Evolutionary conservation across 768 basidiomycete genomes (phyloP), one percentile per base, ranked within the genome.

Genomic region (Pleurotus tuber-regium): DNA sequence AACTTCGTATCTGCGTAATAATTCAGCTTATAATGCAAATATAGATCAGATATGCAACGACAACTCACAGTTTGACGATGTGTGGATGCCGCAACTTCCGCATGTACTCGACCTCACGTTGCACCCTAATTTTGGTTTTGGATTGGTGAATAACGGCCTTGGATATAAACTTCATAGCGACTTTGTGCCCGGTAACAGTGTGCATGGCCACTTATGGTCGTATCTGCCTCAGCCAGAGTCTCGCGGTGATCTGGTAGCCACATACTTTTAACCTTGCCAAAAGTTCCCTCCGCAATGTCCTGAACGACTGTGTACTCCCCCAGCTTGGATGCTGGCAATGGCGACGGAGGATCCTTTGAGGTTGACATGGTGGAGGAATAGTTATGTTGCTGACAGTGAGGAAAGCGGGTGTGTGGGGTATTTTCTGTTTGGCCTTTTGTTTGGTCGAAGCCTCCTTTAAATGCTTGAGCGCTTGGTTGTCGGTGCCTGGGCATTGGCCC

Each of bases 241-340:
- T 21, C 16, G 30, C 23, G 25, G 35, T 29, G 19, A 33, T 23
- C 9, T 2, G n/a, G 31, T 33, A 38, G 16, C 38, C 10, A 83
- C 92, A 68, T 69, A 97, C 96, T 91, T 79, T 98, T 98, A 66
- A 99, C 97, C 72, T 97, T 98, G 50, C 96, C 97, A 73, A 98
- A 99, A 9, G 92, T 96, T 2, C 97, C 97, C 57, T 95, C 93
- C 16, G 95, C 96, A 53, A 98, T 88, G 57, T 95, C 93, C 52
- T 82, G 70, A 50, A 87, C 80, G 52, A 98, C 83, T 35, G 82
- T 88, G 70, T 98, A 98, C 73, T 95, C 89, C 39, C 96, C 94
- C 26, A 97, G 83, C 72, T 86, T 87, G 12, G 85, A 82, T 8
- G 86, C 74, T 10, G 87, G 72, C 60, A 74, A 81, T 29, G 67